Percentiles rank a stretch among this genome's conserved stretches.
Evolutionary conservation across 345 rosid species (phyloP).

Genomic region (Triadica sebifera): DNA sequence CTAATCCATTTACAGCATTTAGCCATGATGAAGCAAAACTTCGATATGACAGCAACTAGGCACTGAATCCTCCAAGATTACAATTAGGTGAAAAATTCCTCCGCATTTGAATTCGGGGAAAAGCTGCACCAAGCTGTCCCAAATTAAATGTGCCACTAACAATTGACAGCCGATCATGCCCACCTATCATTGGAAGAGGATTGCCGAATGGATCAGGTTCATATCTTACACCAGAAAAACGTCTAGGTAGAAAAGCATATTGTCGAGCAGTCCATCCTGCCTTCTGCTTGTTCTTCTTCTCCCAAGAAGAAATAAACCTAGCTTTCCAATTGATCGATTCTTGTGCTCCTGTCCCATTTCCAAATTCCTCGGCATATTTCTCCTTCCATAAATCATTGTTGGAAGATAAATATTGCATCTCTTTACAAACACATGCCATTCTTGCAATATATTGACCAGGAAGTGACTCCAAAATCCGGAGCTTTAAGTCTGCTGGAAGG

Average conservation of each 20-base stretch:
- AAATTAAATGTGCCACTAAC: too few relatives aligned
- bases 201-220: background rate
- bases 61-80: constrained; percentile 37
- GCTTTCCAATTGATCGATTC: constrained; percentile 44
- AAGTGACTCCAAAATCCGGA: constrained; percentile 59
- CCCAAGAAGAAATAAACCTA: constrained; percentile 38
- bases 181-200: background rate
- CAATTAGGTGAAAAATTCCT: background rate
- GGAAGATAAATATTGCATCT: constrained; percentile 20
- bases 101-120: constrained; percentile 6
- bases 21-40: background rate
- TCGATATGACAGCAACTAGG: background rate
- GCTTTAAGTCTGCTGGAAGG: constrained; percentile 65
- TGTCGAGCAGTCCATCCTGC: too few relatives aligned
- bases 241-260: too few relatives aligned
- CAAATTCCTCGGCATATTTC: constrained; percentile 29
- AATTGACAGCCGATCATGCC: too few relatives aligned
- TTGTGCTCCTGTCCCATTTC: background rate
- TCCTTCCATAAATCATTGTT: constrained; percentile 27
- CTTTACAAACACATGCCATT: constrained; percentile 23
- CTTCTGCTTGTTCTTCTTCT: constrained; percentile 23
- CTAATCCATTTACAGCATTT: background rate
- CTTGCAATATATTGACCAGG: constrained; percentile 50
- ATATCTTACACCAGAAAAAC: too few relatives aligned
- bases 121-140: too few relatives aligned